Evolutionary conservation across 129 eudicot genomes (phyloP).

Genomic region (Glebionis coronaria): DNA sequence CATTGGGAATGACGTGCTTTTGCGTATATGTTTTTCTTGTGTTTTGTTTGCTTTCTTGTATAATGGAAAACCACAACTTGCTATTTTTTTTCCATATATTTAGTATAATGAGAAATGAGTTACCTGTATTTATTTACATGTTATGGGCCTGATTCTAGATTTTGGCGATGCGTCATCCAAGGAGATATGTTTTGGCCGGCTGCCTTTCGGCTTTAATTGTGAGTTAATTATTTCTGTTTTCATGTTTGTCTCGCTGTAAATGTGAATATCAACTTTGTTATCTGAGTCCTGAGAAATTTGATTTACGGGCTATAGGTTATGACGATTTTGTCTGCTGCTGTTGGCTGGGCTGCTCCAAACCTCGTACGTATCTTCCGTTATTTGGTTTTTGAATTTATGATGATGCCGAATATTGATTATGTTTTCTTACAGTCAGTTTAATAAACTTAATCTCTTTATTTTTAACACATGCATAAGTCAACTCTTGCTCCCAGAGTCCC

Average conservation of each 20-base stretch:
- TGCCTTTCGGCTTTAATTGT: constrained; percentile 86
- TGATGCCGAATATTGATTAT: background rate
- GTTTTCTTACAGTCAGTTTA: background rate
- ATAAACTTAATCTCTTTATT: background rate
- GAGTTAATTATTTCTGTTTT: constrained; percentile 25
- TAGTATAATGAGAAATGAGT: background rate
- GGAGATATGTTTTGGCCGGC: constrained; percentile 87
- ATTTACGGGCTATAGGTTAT: constrained; percentile 58
- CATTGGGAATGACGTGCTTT: constrained; percentile 10
- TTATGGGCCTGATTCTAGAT: constrained; percentile 47
- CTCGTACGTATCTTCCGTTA: constrained; percentile 50
- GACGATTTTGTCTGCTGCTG: constrained; percentile 86
- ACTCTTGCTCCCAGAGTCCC: constrained; percentile 18
- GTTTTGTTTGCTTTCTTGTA: background rate
- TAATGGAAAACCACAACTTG: background rate
- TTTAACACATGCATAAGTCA: constrained; percentile 4
- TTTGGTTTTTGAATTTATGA: background rate
- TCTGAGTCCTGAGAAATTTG: background rate
- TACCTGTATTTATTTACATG: background rate
- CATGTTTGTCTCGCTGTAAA: background rate
- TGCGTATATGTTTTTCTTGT: background rate
- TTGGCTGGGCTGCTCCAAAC: constrained; percentile 99
- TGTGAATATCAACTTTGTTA: background rate
- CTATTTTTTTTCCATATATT: background rate
- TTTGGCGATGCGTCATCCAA: constrained; percentile 98